Percentiles rank a stretch among this genome's conserved stretches.
These are phyloP conservation scores for Penicillium goetzii DNA, from an alignment of 495 filamentous ascomycete genomes.

Conservation along the genomic window DNA sequence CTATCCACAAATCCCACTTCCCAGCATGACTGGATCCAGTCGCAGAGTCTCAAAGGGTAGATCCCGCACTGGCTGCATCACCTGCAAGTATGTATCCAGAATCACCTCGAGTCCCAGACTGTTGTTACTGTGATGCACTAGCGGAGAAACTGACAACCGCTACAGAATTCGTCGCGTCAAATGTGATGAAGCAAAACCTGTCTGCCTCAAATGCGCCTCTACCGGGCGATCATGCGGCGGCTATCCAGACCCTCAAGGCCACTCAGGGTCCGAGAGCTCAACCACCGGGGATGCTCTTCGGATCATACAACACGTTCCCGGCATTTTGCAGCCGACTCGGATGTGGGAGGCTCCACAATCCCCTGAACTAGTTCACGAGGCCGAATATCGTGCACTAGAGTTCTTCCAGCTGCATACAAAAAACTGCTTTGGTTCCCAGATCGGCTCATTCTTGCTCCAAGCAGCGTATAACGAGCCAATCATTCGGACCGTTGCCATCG, in stretches of 20 bases:
- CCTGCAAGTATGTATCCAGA: conserved; percentile 50
- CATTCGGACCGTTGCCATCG: conserved; percentile 63
- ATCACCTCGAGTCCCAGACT: neutral
- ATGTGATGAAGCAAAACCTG: conserved; percentile 64
- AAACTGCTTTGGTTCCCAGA: conserved; percentile 59
- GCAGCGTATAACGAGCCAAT: conserved; percentile 62
- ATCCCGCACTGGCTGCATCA: conserved; percentile 53
- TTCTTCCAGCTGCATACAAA: conserved; percentile 63
- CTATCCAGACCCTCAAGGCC: conserved; percentile 11
- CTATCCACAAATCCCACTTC: neutral
- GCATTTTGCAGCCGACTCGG: conserved; percentile 18
- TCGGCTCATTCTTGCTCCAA: conserved; percentile 54
- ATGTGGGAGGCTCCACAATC: conserved; percentile 20
- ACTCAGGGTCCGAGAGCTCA: neutral
- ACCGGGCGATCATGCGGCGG: conserved; percentile 51
- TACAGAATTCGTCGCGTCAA: conserved; percentile 63
- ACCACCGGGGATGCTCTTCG: conserved; percentile 7
- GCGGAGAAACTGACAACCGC: neutral
- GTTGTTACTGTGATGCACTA: neutral
- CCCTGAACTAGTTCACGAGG: conserved; percentile 11
- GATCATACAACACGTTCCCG: conserved; percentile 26
- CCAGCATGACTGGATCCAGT: conserved; percentile 6
- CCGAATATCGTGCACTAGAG: conserved; percentile 60
- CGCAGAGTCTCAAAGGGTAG: conserved; percentile 16
- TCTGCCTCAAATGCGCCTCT: conserved; percentile 56